A percentile compares a stretch with the other conserved stretches of the same genome.
These are phyloP conservation scores for Collybia nuda DNA, from an alignment of 768 basidiomycete species.

Conservation along the genomic window DNA sequence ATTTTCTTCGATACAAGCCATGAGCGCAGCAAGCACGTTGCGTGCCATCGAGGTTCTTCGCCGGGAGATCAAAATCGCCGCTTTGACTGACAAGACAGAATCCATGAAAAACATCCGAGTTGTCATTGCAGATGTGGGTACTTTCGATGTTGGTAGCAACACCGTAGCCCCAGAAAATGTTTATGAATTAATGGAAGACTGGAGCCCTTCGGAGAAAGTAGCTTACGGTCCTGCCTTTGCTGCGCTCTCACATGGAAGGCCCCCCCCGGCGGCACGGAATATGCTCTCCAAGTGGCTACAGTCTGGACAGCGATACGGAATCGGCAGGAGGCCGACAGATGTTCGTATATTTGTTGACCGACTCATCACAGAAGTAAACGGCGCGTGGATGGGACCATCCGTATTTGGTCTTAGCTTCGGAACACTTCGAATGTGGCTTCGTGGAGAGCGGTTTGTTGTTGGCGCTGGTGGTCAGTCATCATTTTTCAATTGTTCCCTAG, in stretches of 20 bases:
- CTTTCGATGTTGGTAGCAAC: constrained; percentile 37
- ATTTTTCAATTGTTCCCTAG: neutral
- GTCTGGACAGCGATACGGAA: constrained; percentile 35
- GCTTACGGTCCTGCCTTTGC: constrained; percentile 73
- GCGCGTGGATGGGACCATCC: constrained; percentile 45
- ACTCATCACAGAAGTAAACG: constrained; percentile 59
- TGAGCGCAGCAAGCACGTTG: constrained; percentile 74
- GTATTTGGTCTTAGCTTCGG: constrained; percentile 47
- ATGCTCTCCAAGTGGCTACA: constrained; percentile 28
- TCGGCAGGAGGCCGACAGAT: constrained; percentile 54
- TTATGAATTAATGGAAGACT: constrained; percentile 60
- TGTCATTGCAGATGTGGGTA: constrained; percentile 73
- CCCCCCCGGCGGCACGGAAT: constrained; percentile 17
- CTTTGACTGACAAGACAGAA: constrained; percentile 51
- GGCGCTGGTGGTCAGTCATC: constrained; percentile 73
- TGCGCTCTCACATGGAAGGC: constrained; percentile 37
- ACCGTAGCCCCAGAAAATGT: constrained; percentile 29
- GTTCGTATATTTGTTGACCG: constrained; percentile 57
- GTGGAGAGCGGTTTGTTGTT: constrained; percentile 68
- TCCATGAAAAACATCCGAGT: constrained; percentile 68
- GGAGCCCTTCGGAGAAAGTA: constrained; percentile 73
- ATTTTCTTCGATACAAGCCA: constrained; percentile 63
- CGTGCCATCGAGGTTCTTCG: constrained; percentile 74
- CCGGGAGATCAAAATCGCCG: constrained; percentile 64
- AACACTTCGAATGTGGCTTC: constrained; percentile 52